Percentiles rank a stretch among this genome's conserved stretches.
Evolutionary conservation across 805 yeast genomes (phyloP).

Genomic region (Zygoascus biomembranicola): DNA sequence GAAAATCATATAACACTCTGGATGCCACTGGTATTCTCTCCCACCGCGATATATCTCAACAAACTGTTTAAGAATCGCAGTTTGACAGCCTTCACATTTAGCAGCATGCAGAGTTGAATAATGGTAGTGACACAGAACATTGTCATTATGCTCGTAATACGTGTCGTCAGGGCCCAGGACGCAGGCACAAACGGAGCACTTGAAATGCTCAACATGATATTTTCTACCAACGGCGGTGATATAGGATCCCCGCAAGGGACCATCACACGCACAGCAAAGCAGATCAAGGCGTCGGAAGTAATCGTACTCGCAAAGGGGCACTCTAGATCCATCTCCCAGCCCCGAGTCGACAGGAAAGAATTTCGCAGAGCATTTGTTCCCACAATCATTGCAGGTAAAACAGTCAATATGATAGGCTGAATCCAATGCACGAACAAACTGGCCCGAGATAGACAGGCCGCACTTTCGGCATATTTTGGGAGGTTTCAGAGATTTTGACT

Average conservation of each 20-base stretch:
- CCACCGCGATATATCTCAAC: conserved; percentile 91
- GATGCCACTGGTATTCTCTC: conserved; percentile 94
- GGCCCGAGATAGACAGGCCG: conserved; percentile 49
- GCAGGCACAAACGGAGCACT: conserved; percentile 77
- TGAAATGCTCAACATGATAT: conserved; percentile 92
- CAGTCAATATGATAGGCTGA: conserved; percentile 79
- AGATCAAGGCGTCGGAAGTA: conserved; percentile 79
- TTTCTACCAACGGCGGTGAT: conserved; percentile 88
- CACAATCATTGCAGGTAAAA: conserved; percentile 81
- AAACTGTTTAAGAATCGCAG: conserved; percentile 87
- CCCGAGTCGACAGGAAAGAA: conserved; percentile 71
- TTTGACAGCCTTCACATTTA: conserved; percentile 87
- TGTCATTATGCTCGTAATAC: conserved; percentile 77
- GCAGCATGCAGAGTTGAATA: conserved; percentile 81
- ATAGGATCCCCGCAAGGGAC: conserved; percentile 84
- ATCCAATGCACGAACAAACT: conserved; percentile 77
- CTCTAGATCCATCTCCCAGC: conserved; percentile 27
- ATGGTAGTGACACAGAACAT: conserved; percentile 85
- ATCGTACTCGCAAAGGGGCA: conserved; percentile 83
- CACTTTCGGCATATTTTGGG: conserved; percentile 43
- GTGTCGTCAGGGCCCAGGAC: conserved; percentile 88
- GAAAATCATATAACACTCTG: conserved; percentile 96
- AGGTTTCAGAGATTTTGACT: conserved; percentile 1
- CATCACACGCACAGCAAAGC: conserved; percentile 79
- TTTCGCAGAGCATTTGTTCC: conserved; percentile 68